Evolutionary conservation across 371 early-diverging fungal genomes (phyloP), one percentile per base, ranked within the genome.

Genomic region (Rhizomucor miehei): DNA sequence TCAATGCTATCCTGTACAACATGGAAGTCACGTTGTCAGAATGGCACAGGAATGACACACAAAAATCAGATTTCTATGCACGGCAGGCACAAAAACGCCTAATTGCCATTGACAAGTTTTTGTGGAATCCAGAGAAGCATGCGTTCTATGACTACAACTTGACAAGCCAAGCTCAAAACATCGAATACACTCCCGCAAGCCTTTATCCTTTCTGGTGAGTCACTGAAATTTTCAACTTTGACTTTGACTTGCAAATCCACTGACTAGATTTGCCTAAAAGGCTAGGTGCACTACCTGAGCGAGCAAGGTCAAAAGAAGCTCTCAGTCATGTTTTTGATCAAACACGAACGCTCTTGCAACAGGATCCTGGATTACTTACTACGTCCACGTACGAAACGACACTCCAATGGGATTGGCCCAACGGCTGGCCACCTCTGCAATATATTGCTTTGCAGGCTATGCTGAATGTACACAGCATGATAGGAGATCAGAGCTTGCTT

Each of bases 351-450:
- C 44, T 65, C n/a, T 49, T 74, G 14, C 19, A 56, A 12, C 57
- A 67, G 36, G 73, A 65, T 48, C 76, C 76, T 6, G 92, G 90
- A 41, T 87, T 89, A 3, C 63, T 92, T 14, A 90, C 93, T 0
- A 78, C 84, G 1, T 82, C 89, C 54, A 56, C 72, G 21, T 49
- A 71, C 37, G 62, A 80, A 37, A 82, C 83, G 25, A 81, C 81
- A 0, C 71, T 87, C 60, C 94, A 95, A 69, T 95, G 95, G 95
- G 95, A 94, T 60, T 88, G 74, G 53, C 95, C 94, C 1, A 90
- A 90, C 63, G 88, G 81, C 17, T 95, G 94, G 93, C 80, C 84
- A 19, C 84, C 84, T 13, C 66, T 81, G 21, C 67, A 75, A 16
- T 80, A 81, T 57, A 70, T 80, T n/a, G 55, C 82, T 9, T 74